Percentiles rank a stretch among this genome's conserved stretches.
Evolutionary conservation across 768 basidiomycete genomes (phyloP).

Genomic region (Mycena galopus): DNA sequence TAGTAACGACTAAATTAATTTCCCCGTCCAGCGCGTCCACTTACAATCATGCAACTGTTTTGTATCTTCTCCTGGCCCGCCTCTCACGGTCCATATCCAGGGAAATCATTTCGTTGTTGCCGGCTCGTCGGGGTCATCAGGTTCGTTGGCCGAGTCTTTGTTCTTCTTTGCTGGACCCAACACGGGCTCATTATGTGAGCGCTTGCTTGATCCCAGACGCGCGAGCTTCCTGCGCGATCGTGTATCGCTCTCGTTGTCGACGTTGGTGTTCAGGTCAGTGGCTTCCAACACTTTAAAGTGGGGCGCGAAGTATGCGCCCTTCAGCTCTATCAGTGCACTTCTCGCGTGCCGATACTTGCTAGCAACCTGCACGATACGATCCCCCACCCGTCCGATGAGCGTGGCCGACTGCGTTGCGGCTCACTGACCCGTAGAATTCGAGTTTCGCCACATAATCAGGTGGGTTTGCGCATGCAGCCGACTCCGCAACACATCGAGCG

Average conservation of each 20-base stretch:
- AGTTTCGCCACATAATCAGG: constrained; percentile 16
- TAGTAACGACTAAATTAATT: too few species aligned
- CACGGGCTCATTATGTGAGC: background rate
- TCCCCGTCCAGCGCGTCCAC: too few species aligned
- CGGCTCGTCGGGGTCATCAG: too few species aligned
- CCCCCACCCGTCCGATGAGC: constrained; percentile 23
- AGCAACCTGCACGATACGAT: background rate
- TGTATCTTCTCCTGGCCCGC: constrained; percentile 2
- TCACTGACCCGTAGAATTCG: constrained; percentile 12
- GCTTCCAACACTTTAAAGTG: too few species aligned
- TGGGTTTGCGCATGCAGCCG: constrained; percentile 24
- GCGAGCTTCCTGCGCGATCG: background rate
- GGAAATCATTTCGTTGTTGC: background rate
- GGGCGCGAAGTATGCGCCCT: too few species aligned
- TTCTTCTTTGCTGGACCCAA: too few species aligned
- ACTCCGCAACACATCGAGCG: constrained; percentile 16
- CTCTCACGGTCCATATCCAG: constrained; percentile 29
- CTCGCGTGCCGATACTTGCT: too few species aligned
- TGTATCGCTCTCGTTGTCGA: too few species aligned
- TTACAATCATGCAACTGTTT: constrained; percentile 22
- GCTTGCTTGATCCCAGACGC: background rate
- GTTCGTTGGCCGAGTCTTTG: too few species aligned
- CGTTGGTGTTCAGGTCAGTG: too few species aligned
- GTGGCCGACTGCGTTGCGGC: background rate
- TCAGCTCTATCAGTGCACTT: too few species aligned